Conservation (phyloP, 2,329 filamentous ascomycete genomes). For the Alternaria tenuissima region DNA sequence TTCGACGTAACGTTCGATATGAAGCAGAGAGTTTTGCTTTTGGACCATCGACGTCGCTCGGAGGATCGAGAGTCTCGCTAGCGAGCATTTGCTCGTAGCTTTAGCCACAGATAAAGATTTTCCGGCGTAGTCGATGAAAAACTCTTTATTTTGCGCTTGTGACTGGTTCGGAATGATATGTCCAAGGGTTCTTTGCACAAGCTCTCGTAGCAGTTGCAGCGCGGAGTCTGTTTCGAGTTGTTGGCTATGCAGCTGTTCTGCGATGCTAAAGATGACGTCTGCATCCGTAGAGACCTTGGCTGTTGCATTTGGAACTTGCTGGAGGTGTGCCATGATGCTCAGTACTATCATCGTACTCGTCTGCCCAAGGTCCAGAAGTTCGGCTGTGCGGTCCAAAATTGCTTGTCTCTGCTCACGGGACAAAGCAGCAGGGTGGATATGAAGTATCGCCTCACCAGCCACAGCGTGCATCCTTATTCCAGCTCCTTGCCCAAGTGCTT, state of each 20-base stretch:
- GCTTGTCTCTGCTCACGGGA: constrained; percentile 44
- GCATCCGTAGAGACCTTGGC: constrained; percentile 43
- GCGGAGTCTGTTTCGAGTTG: constrained; percentile 19
- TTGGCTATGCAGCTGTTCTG: constrained; percentile 32
- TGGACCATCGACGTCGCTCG: constrained; percentile 35
- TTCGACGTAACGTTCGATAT: constrained; percentile 32
- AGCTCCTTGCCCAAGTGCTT: constrained; percentile 19
- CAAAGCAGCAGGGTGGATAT: constrained; percentile 36
- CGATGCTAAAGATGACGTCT: constrained; percentile 36
- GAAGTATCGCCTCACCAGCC: constrained; percentile 30
- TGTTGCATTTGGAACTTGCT: constrained; percentile 48
- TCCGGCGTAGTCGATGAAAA: constrained; percentile 37
- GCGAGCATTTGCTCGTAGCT: constrained; percentile 31
- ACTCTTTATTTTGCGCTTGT: constrained; percentile 44
- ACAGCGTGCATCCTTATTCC: constrained; percentile 13
- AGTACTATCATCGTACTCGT: constrained; percentile 22
- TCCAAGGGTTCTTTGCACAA: constrained; percentile 36
- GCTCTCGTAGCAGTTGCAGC: constrained; percentile 34
- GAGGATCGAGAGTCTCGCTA: constrained; percentile 36
- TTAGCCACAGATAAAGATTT: constrained; percentile 31
- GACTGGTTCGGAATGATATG: constrained; percentile 47
- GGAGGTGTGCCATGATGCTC: constrained; percentile 42
- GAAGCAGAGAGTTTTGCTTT: constrained; percentile 31
- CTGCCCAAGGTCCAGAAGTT: constrained; percentile 21
- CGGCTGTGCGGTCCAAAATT: constrained; percentile 39